Percentiles rank a stretch among this genome's conserved stretches.
These are phyloP conservation scores for Haplosporangium sp. DNA, from an alignment of 371 early-diverging fungal genomes.

Conservation along the genomic window DNA sequence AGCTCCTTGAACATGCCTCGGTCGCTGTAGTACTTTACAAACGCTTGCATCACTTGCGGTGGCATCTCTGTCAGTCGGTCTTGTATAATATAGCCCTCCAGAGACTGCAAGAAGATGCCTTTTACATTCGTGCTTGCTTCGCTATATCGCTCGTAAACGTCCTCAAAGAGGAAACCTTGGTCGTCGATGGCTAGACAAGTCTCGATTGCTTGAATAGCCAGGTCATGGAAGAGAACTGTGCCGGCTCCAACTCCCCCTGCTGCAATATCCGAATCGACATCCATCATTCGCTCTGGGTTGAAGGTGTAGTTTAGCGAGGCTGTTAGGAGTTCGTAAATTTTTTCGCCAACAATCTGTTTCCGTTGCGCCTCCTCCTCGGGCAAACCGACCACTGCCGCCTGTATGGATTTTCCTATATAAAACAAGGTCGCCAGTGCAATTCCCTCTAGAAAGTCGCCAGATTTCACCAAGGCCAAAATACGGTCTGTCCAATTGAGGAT, in stretches of 20 bases:
- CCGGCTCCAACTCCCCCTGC: conserved; percentile 58
- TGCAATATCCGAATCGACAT: conserved; percentile 56
- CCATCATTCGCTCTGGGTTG: conserved; percentile 63
- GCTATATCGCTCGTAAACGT: conserved; percentile 77
- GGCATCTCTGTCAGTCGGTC: conserved; percentile 69
- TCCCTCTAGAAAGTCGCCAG: conserved; percentile 79
- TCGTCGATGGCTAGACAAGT: conserved; percentile 76
- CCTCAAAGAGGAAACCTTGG: conserved; percentile 76
- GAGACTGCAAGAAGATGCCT: conserved; percentile 71
- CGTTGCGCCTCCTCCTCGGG: conserved; percentile 73
- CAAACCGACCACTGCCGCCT: conserved; percentile 76
- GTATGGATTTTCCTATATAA: conserved; percentile 70
- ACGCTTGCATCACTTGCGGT: conserved; percentile 78
- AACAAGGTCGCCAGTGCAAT: conserved; percentile 75
- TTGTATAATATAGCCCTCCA: conserved; percentile 73
- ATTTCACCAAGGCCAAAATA: conserved; percentile 72
- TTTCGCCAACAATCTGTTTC: conserved; percentile 70
- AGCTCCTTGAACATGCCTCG: conserved; percentile 67
- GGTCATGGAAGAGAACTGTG: conserved; percentile 61
- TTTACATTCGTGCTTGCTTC: conserved; percentile 63
- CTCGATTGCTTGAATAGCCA: conserved; percentile 72
- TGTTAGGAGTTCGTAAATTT: conserved; percentile 72
- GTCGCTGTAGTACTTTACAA: conserved; percentile 70
- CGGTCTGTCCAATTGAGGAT: conserved; percentile 84
- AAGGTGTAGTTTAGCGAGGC: conserved; percentile 77